Percentiles rank a stretch among this genome's conserved stretches.
Conservation (phyloP, 306 rosid species). For the Pterocarpus santalinus region DNA sequence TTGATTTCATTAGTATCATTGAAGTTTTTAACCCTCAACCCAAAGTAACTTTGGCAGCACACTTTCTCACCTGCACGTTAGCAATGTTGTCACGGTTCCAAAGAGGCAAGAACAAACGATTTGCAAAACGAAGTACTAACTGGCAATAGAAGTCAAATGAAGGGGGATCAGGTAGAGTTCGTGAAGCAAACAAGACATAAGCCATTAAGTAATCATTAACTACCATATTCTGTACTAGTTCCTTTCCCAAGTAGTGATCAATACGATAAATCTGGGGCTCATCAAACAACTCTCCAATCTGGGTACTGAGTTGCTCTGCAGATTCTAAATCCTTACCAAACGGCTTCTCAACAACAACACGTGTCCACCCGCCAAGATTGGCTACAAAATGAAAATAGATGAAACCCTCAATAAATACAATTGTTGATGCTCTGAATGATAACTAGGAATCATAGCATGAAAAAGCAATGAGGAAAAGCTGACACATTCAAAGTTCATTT, state of each 20-base stretch:
- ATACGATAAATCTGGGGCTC: slow-evolving; percentile 95
- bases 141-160: slow-evolving; percentile 54
- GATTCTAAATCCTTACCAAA: slow-evolving; percentile 93
- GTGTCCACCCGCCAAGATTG: slow-evolving; percentile 98
- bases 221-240: slow-evolving; percentile 97
- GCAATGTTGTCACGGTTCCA: slow-evolving; percentile 99
- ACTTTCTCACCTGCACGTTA: slow-evolving; percentile 83
- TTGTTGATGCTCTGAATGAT: slow-evolving; percentile 15
- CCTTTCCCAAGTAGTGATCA: slow-evolving; percentile 98
- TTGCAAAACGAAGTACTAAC: slow-evolving; percentile 99
- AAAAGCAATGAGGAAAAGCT: slow-evolving; percentile 22
- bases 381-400: slow-evolving; percentile 60
- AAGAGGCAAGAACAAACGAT: slow-evolving; percentile 88
- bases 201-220: slow-evolving; percentile 35
- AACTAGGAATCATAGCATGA: slow-evolving; percentile 17
- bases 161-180: slow-evolving; percentile 52
- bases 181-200: slow-evolving; percentile 33
- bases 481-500: neutral
- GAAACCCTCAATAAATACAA: slow-evolving; percentile 45
- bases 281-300: slow-evolving; percentile 86
- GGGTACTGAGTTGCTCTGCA: slow-evolving; percentile 88
- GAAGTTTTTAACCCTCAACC: slow-evolving; percentile 28
- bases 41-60: slow-evolving; percentile 32
- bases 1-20: slow-evolving; percentile 25
- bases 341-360: slow-evolving; percentile 97